phyloP scores from a whole-genome alignment of 331 rosid species.

The Acacia pycnantha region DNA sequence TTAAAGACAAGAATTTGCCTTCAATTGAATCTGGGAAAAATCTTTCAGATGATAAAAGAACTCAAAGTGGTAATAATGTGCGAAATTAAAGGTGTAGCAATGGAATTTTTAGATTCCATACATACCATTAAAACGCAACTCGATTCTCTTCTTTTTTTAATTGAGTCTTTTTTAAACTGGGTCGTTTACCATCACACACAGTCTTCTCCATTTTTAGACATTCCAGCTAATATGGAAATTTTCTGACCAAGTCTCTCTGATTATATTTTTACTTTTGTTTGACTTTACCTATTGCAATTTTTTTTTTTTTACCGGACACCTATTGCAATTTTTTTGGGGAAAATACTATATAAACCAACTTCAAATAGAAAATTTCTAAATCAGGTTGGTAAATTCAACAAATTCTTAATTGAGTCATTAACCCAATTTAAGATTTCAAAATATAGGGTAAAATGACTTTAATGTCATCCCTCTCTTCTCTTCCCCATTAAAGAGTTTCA shows the following conservation, averaged over 20 bases:
- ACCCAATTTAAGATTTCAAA: too few species aligned
- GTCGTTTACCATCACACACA: constrained; percentile 8
- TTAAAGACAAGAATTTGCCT: background rate
- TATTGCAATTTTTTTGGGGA: too few species aligned
- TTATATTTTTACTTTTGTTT: background rate
- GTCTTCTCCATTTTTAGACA: constrained; percentile 28
- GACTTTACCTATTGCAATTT: background rate
- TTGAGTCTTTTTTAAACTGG: background rate
- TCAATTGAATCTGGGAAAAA: background rate
- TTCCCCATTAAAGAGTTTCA: too few species aligned
- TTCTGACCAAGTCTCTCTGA: constrained; percentile 40
- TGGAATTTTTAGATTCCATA: constrained; percentile 17
- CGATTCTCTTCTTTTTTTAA: background rate
- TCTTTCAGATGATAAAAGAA: constrained; percentile 21
- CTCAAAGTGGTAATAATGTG: constrained; percentile 11
- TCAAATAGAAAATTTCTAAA: too few species aligned
- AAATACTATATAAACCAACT: too few species aligned
- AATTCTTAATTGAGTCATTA: too few species aligned
- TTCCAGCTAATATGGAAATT: background rate
- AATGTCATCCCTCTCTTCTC: too few species aligned
- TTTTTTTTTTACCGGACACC: too few species aligned
- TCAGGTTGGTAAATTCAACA: too few species aligned
- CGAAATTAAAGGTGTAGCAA: constrained; percentile 33
- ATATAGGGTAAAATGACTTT: too few species aligned
- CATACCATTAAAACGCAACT: background rate